Conservation (phyloP, 768 basidiomycete species). For the Epithele typhae region DNA sequence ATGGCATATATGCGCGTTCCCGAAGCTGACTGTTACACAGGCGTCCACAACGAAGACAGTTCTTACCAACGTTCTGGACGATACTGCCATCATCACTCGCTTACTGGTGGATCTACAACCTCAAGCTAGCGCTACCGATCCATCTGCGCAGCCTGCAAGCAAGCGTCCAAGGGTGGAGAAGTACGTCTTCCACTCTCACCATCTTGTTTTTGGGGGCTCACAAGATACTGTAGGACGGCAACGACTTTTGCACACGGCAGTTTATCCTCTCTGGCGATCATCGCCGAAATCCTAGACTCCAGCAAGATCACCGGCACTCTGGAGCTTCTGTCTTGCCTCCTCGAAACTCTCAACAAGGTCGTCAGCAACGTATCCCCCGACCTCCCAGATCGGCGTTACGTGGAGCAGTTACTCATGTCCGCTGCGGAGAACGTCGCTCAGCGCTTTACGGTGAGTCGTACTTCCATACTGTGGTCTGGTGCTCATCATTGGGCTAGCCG, state of each 20-base stretch:
- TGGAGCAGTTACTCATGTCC: conserved; percentile 81
- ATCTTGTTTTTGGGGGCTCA: no score
- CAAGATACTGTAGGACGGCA: conserved; percentile 1
- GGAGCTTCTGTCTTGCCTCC: conserved; percentile 63
- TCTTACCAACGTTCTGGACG: conserved; percentile 43
- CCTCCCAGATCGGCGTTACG: conserved; percentile 67
- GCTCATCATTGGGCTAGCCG: no score
- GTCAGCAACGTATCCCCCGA: conserved; percentile 49
- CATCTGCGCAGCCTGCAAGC: conserved; percentile 42
- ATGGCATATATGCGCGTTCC: no score
- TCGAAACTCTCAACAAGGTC: conserved; percentile 70
- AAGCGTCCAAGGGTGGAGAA: conserved; percentile 63
- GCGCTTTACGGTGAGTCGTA: conserved; percentile 49
- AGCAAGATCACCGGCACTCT: conserved; percentile 61
- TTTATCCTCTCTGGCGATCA: conserved; percentile 47
- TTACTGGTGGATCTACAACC: conserved; percentile 52
- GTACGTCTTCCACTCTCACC: conserved; percentile 31
- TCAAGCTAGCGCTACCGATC: conserved; percentile 40
- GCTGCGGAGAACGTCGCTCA: conserved; percentile 66
- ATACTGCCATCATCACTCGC: conserved; percentile 48
- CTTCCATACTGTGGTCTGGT: no score
- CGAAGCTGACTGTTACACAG: no score
- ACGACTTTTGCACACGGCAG: conserved; percentile 32
- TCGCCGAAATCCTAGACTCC: conserved; percentile 71
- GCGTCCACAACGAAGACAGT: conserved; percentile 34